Percentiles rank a stretch among this genome's conserved stretches.
phyloP scores from a whole-genome alignment of 176 grass and related monocot species.

The Rhynchospora pubera region DNA sequence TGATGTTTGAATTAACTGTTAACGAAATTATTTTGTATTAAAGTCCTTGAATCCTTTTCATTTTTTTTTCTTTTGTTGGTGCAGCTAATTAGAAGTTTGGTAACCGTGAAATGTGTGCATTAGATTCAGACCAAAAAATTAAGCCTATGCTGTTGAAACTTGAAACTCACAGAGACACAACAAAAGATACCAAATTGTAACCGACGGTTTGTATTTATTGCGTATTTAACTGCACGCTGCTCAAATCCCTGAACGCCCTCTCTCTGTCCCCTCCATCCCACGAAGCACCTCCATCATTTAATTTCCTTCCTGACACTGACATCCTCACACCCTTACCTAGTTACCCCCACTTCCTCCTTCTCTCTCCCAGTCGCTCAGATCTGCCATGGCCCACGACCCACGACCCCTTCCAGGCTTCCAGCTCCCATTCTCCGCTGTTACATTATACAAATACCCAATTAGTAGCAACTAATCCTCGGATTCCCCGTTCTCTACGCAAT shows the following conservation, averaged over 20 bases:
- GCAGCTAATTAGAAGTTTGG: neutral
- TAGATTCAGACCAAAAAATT: neutral
- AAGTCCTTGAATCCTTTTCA: too few relatives aligned
- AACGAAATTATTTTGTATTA: too few relatives aligned
- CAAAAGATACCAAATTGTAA: neutral
- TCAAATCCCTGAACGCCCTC: neutral
- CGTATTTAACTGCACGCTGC: conserved; percentile 1
- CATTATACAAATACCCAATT: neutral
- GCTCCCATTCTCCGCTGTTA: neutral
- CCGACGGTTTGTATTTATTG: conserved; percentile 1
- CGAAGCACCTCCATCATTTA: neutral
- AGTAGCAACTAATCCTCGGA: neutral
- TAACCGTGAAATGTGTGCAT: neutral
- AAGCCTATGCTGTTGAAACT: neutral
- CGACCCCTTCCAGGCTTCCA: neutral
- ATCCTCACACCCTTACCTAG: neutral
- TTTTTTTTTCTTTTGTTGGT: too few relatives aligned
- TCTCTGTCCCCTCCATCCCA: too few relatives aligned
- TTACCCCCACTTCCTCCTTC: neutral
- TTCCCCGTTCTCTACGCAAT: neutral
- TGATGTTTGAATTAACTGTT: too few relatives aligned
- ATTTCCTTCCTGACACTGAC: conserved; percentile 6
- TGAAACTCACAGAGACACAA: neutral
- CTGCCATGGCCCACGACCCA: neutral
- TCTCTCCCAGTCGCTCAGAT: too few relatives aligned